A percentile compares a stretch with the other conserved stretches of the same genome.
Evolutionary conservation across 2,329 filamentous ascomycete genomes (phyloP).

Genomic region (Clarireedia hainanense): DNA sequence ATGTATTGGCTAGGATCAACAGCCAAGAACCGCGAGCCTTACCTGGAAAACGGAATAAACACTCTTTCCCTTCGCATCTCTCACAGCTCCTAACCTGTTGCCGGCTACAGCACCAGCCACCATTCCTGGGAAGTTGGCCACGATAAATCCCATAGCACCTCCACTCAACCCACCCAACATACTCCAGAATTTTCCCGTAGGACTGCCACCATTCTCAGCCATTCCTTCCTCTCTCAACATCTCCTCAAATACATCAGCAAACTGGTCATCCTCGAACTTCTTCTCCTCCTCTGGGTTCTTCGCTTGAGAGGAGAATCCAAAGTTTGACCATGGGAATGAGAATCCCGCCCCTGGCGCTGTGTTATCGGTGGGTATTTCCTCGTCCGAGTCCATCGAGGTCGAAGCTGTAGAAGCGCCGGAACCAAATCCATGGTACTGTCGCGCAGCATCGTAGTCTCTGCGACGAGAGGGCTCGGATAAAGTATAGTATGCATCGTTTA

Average conservation of each 20-base stretch:
- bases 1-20: background rate
- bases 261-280: slow-evolving; percentile 67
- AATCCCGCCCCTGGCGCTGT: slow-evolving; percentile 28
- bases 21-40: background rate
- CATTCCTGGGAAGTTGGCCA: slow-evolving; percentile 84
- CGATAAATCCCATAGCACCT: slow-evolving; percentile 86
- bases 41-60: slow-evolving; percentile 69
- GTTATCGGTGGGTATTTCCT: slow-evolving; percentile 33
- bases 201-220: slow-evolving; percentile 58
- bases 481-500: slow-evolving; percentile 90
- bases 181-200: slow-evolving; percentile 75
- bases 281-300: slow-evolving; percentile 43
- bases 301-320: slow-evolving; percentile 44
- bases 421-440: slow-evolving; percentile 46
- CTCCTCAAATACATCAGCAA: slow-evolving; percentile 81
- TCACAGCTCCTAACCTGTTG: slow-evolving; percentile 80
- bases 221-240: slow-evolving; percentile 83
- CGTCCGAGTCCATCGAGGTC: slow-evolving; percentile 38
- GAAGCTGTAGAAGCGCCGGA: slow-evolving; percentile 34
- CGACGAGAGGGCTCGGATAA: slow-evolving; percentile 73
- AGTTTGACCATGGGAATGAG: slow-evolving; percentile 69
- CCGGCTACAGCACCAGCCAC: slow-evolving; percentile 87
- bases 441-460: slow-evolving; percentile 75
- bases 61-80: slow-evolving; percentile 88
- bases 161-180: slow-evolving; percentile 80